Base-by-base conservation (phyloP, 2,329 filamentous ascomycete species). In the Cyanodermella asteris region DNA sequence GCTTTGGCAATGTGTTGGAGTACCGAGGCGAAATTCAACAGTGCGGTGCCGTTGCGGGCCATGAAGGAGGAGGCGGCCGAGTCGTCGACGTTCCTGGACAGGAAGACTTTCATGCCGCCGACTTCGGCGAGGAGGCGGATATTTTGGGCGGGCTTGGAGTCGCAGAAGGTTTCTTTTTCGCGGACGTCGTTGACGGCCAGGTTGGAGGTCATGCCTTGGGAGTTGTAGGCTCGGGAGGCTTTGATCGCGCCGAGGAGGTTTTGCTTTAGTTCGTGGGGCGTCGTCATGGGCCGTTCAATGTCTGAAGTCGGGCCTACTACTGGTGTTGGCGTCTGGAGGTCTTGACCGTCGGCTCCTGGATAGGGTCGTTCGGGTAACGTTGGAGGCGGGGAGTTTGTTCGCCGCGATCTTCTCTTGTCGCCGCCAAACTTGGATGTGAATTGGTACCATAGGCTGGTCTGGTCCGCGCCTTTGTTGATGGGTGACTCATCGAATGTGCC, bases 141-240 rank as follows among this genome's bases (percentile, higher is more conserved):
- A 45, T 91, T 70, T 29, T 81, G 67, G 1, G 66, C 68, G 2
- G 74, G 67, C 13, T 56, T 72, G 36, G 67, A 62, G 50, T 93
- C 82, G 45, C 82, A 93, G 50, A 91, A 91, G 0, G 75, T 74
- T 19, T 72, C 65, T 36, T 78, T 74, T 45, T 91, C 81, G 41
- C 74, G 74, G 35, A 91, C 70, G 25, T 71, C 54, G 32, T 67
- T 71, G 18, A 74, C 72, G 26, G 65, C 54, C 0, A 78, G 78
- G 13, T 67, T 64, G 4, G 65, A 68, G 49, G 77, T 84, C n/a
- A 91, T 50, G 7, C 56, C 54, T 10, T 66, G 61, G 2, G 76
- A 78, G 33, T 76, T 72, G 45, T 82, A 72, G 1, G 80, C 59
- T 18, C 80, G 67, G 13, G 76, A 78, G 6, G 78, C 67, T 36